Base-by-base conservation (phyloP, 352 stramenopile genomes). In the Pythium pyrilobum region DNA sequence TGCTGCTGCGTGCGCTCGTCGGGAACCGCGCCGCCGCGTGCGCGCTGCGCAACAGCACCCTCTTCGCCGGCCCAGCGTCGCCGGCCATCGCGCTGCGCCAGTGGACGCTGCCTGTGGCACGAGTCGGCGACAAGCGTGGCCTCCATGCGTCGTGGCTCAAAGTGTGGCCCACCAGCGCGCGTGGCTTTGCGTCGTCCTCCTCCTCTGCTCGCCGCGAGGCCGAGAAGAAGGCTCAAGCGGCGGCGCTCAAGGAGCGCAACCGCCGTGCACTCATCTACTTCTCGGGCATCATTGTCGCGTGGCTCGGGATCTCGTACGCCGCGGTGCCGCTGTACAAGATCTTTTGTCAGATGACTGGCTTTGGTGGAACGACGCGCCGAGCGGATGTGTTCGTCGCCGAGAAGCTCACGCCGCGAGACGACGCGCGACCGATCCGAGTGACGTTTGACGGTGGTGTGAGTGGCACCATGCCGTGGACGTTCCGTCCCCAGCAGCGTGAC, bases 311-410 rank as follows among this genome's bases (percentile, higher is more conserved):
- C 24, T 96, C 91, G 38, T 99, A 99, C 61, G 96, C 96, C 5
- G 89, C 96, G 15, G 97, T 99, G 29, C 97, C 97, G 41, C 69
- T 99, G 36, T 99, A 99, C 81, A 99, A 99, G 69, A 94, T 98
- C 31, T 99, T 99, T 66, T 99, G 97, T 70, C 96, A 99, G 66
- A 92, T 97, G 54, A 99, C 96, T 18, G 96, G 96, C 31, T 99
- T 98, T 71, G 96, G 96, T 32, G 94, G 95, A 25, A 98, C 95
- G 23, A 98, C 94, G 18, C 87, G 90, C 56, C 74, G 87, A 45
- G 71, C 66, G 1, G 78, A 95, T 31, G 65, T 77, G n/a, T 77
- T 90, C 34, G 75, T 83, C 33, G 84, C 81, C 15, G 69, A 92
- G 31, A 92, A 84, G 50, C 78, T 98, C 29, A 96, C 82, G 42